Evolutionary conservation across 306 rosid species (phyloP).

Genomic region (Corylus heterophylla): DNA sequence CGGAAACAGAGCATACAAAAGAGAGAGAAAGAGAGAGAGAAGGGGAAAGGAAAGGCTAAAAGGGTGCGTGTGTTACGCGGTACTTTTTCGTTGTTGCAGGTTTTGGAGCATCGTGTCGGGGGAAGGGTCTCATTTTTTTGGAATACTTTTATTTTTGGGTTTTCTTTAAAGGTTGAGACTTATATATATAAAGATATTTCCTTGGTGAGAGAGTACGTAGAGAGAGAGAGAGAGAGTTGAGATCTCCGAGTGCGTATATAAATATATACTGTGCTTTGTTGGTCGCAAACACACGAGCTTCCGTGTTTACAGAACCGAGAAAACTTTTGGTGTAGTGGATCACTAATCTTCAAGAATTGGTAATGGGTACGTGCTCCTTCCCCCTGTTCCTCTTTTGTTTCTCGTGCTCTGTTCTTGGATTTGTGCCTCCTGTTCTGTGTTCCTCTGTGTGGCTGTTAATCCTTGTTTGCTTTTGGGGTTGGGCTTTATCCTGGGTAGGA

Average conservation of each 20-base stretch:
- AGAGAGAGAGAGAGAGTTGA: slow-evolving; percentile 20
- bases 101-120: slow-evolving; percentile 96
- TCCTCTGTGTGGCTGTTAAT: slow-evolving; percentile 21
- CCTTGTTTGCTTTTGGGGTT: slow-evolving; percentile 3
- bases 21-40: not conserved
- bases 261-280: slow-evolving; percentile 12
- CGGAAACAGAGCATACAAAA: too few relatives aligned
- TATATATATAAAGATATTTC: slow-evolving; percentile 30
- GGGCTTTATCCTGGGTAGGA: slow-evolving; percentile 1
- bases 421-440: slow-evolving; percentile 28
- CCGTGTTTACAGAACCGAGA: slow-evolving; percentile 37
- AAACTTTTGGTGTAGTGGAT: slow-evolving; percentile 31
- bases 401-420: slow-evolving; percentile 37
- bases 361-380: slow-evolving; percentile 56
- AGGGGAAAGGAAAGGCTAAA: not conserved
- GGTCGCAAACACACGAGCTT: slow-evolving; percentile 16
- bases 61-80: slow-evolving; percentile 15
- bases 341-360: slow-evolving; percentile 40
- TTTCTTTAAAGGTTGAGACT: slow-evolving; percentile 10
- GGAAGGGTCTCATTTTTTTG: slow-evolving; percentile 34
- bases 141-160: not conserved
- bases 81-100: slow-evolving; percentile 68
- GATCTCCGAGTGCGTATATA: slow-evolving; percentile 35
- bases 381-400: not conserved
- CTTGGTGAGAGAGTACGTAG: slow-evolving; percentile 42